phyloP scores from a whole-genome alignment of 495 filamentous ascomycete genomes.

The Cercophora samala region DNA sequence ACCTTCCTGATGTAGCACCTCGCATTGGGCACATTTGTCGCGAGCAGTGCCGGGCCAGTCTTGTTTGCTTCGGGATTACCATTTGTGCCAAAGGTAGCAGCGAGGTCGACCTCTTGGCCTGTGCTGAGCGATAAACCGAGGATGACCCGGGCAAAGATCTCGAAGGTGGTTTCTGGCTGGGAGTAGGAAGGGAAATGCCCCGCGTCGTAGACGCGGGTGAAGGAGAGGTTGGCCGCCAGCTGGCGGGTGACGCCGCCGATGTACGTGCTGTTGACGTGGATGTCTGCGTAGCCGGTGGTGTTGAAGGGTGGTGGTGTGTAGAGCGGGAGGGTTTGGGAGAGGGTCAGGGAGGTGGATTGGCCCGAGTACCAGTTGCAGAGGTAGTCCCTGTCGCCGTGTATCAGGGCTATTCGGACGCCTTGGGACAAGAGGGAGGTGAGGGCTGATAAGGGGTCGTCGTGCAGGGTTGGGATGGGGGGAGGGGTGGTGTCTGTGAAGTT shows the following conservation, averaged over 20 bases:
- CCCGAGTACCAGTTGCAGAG: constrained; percentile 57
- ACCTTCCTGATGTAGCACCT: neutral
- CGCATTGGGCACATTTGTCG: neutral
- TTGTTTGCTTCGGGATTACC: constrained; percentile 30
- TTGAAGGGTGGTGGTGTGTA: constrained; percentile 38
- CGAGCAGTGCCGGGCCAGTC: neutral
- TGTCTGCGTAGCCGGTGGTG: constrained; percentile 50
- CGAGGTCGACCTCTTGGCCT: constrained; percentile 46
- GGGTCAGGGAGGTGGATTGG: constrained; percentile 49
- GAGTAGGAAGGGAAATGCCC: constrained; percentile 72
- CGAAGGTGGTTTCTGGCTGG: constrained; percentile 61
- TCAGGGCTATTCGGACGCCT: constrained; percentile 64
- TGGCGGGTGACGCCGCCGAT: constrained; percentile 64
- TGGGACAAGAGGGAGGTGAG: constrained; percentile 52
- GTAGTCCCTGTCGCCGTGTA: constrained; percentile 66
- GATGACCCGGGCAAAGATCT: constrained; percentile 64
- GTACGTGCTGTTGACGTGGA: constrained; percentile 52
- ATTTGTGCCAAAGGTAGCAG: constrained; percentile 50
- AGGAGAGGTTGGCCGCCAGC: constrained; percentile 65
- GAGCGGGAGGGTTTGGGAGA: constrained; percentile 40
- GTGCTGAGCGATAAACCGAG: constrained; percentile 58
- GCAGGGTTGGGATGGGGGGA: constrained; percentile 53
- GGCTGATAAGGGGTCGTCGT: constrained; percentile 42
- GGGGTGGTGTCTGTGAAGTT: constrained; percentile 61
- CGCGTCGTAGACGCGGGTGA: constrained; percentile 64